Percentiles rank a stretch among this genome's conserved stretches.
These are phyloP conservation scores for Hibiscus syriacus DNA, from an alignment of 345 rosid genomes.

Conservation along the genomic window DNA sequence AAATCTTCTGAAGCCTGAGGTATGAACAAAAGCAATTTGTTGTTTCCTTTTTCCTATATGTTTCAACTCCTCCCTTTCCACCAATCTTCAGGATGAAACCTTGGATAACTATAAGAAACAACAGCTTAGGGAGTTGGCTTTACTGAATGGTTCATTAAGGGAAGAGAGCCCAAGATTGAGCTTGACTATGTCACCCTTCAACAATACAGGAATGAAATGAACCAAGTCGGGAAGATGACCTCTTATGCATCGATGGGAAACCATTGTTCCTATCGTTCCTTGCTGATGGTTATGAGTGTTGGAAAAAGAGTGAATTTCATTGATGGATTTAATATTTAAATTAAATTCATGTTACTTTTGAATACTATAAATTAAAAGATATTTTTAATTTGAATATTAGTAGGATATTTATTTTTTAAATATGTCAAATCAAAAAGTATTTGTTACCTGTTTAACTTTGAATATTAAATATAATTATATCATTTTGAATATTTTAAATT, in stretches of 20 bases:
- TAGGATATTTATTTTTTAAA: too few species aligned
- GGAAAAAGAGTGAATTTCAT: too few species aligned
- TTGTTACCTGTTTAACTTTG: too few species aligned
- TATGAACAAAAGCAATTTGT: conserved; percentile 18
- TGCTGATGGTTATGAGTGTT: too few species aligned
- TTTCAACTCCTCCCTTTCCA: not conserved
- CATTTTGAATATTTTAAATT: too few species aligned
- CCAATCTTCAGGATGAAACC: conserved; percentile 62
- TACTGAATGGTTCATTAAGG: conserved; percentile 73
- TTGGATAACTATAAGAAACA: conserved; percentile 85
- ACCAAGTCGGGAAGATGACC: conserved; percentile 78
- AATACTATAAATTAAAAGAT: too few species aligned
- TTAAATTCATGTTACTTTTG: too few species aligned
- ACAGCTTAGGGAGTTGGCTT: conserved; percentile 79
- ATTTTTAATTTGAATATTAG: too few species aligned
- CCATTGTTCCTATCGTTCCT: too few species aligned
- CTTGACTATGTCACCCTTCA: conserved; percentile 87
- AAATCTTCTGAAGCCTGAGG: conserved; percentile 83
- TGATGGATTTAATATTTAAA: too few species aligned
- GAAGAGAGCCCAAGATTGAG: conserved; percentile 90
- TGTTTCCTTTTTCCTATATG: not conserved
- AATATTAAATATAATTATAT: too few species aligned
- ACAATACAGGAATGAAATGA: conserved; percentile 64
- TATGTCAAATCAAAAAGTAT: too few species aligned
- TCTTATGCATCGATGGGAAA: not conserved